Percentiles rank a stretch among this genome's conserved stretches.
Conservation (phyloP, 495 filamentous ascomycete genomes). For the Lasiosphaeris hirsuta region DNA sequence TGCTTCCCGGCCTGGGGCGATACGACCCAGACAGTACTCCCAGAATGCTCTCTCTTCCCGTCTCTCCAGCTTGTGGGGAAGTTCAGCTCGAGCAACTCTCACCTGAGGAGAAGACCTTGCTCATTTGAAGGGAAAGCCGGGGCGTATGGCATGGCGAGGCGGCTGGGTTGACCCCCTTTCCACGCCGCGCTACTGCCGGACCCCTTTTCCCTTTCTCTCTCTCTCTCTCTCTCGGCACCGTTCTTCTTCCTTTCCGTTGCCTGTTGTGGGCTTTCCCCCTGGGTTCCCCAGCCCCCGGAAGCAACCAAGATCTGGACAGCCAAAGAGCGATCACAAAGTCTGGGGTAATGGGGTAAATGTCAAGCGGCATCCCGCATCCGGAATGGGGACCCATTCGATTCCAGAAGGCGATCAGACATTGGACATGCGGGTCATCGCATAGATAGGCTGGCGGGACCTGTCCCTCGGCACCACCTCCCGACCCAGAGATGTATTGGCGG, state of each 20-base stretch:
- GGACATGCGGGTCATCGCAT: too few species aligned
- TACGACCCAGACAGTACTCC: too few species aligned
- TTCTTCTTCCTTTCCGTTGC: neutral
- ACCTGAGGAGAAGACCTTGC: neutral
- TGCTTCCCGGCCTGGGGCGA: too few species aligned
- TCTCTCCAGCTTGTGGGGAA: too few species aligned
- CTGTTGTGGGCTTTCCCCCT: neutral
- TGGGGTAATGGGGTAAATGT: neutral
- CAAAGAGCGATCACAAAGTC: neutral
- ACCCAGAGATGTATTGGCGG: conserved; percentile 1
- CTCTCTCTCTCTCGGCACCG: neutral
- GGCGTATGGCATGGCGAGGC: neutral
- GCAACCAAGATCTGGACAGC: neutral
- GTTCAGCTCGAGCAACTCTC: too few species aligned
- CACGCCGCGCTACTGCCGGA: too few species aligned
- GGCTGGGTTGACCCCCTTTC: too few species aligned
- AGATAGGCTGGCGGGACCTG: too few species aligned
- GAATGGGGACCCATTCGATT: conserved; percentile 2
- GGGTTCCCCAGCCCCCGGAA: neutral
- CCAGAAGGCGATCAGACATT: conserved; percentile 8
- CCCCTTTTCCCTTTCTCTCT: too few species aligned
- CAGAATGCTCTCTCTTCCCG: too few species aligned
- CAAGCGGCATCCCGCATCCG: conserved; percentile 12
- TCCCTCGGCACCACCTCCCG: neutral
- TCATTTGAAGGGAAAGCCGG: neutral